phyloP scores from a whole-genome alignment of 768 basidiomycete species.

The Gautieria morchelliformis region DNA sequence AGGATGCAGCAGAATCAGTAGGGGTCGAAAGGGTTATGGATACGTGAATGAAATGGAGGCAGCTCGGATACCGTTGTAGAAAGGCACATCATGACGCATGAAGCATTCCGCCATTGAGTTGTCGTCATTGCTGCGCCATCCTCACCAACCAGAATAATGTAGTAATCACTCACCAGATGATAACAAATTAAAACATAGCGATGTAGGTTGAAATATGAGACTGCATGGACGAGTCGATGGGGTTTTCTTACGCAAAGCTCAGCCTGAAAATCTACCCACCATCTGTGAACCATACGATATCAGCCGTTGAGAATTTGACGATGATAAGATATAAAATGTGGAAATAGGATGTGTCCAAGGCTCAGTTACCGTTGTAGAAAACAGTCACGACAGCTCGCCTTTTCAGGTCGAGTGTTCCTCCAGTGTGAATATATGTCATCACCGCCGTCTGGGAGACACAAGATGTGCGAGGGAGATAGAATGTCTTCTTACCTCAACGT shows the following conservation, averaged over 20 bases:
- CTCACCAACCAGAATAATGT: neutral
- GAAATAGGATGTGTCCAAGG: conserved; percentile 14
- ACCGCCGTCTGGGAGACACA: conserved; percentile 18
- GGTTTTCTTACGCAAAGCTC: too few relatives aligned
- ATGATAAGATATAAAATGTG: neutral
- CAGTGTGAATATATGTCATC: conserved; percentile 65
- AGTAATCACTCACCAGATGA: neutral
- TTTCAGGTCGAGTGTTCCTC: conserved; percentile 42
- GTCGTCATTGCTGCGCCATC: neutral
- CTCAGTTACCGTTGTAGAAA: conserved; percentile 87
- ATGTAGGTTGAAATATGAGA: neutral
- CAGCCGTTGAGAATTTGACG: neutral
- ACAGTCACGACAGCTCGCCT: conserved; percentile 39
- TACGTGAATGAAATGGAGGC: too few relatives aligned
- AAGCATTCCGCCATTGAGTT: neutral
- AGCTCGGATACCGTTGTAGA: conserved; percentile 4
- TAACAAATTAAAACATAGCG: neutral
- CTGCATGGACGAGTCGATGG: too few relatives aligned
- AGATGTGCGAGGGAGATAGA: neutral
- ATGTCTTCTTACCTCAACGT: neutral
- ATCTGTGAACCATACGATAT: too few relatives aligned
- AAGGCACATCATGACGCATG: neutral
- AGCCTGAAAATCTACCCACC: too few relatives aligned
- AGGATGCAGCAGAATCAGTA: too few relatives aligned
- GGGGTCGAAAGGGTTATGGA: too few relatives aligned